These are phyloP conservation scores for Chaetothyriales sp. DNA, from an alignment of 2,329 filamentous ascomycete species.

Conservation along the genomic window DNA sequence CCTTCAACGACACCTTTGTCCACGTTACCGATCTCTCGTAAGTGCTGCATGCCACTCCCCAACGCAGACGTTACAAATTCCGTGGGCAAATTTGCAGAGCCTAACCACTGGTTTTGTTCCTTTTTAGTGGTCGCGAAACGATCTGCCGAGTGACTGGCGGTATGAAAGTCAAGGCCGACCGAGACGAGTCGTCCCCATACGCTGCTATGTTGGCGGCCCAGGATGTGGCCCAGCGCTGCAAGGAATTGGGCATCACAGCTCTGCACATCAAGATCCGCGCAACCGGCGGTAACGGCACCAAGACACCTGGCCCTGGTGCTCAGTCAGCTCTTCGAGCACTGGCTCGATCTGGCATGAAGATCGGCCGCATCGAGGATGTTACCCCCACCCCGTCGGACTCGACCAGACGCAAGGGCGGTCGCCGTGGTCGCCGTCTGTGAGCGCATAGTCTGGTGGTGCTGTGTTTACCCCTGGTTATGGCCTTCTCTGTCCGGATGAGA, in stretches of 20 bases:
- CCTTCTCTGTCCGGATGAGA: background rate
- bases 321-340: conserved; percentile 98
- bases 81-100: conserved; percentile 30
- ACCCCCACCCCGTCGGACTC: conserved; percentile 98
- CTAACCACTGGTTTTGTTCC: conserved; percentile 44
- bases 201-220: conserved; percentile 99
- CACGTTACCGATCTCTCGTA: conserved; percentile 98
- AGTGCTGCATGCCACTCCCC: conserved; percentile 27
- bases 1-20: conserved; percentile 87
- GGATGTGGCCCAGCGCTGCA: conserved; percentile 83
- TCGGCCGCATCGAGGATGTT: conserved; percentile 98
- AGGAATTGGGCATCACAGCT: conserved; percentile 75
- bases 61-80: conserved; percentile 19
- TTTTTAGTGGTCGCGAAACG: conserved; percentile 94
- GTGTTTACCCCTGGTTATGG: background rate
- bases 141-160: conserved; percentile 99
- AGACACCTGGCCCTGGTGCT: conserved; percentile 97
- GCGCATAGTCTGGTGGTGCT: conserved; percentile 21
- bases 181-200: conserved; percentile 99
- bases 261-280: conserved; percentile 99
- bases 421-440: conserved; percentile 99
- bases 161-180: conserved; percentile 99
- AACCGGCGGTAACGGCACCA: conserved; percentile 99
- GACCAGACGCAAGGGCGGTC: conserved; percentile 99
- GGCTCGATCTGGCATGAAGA: conserved; percentile 98